phyloP scores from a whole-genome alignment of 768 basidiomycete genomes.

The Hysterangium stoloniferum region DNA sequence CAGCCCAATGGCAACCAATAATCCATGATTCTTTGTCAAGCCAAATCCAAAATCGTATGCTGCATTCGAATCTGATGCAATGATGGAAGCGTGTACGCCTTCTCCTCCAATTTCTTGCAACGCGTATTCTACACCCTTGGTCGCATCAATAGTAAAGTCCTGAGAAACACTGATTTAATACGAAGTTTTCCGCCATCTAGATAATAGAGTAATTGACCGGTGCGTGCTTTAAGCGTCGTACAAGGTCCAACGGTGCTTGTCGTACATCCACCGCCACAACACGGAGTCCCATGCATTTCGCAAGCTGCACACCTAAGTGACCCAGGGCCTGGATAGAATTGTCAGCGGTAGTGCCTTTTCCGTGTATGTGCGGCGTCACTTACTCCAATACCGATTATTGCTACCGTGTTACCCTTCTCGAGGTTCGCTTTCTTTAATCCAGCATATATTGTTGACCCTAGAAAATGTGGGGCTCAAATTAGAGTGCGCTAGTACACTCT shows the following conservation, averaged over 20 bases:
- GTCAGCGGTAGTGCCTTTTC: background rate
- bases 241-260: slow-evolving; percentile 9
- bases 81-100: slow-evolving; percentile 2
- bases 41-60: slow-evolving; percentile 3
- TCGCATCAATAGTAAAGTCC: slow-evolving; percentile 9
- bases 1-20: slow-evolving; percentile 7
- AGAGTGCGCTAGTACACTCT: no score
- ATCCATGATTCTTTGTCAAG: slow-evolving; percentile 5
- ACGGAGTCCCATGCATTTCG: slow-evolving; percentile 8
- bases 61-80: slow-evolving; percentile 7
- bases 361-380: background rate
- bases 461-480: no score
- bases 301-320: slow-evolving; percentile 7
- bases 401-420: slow-evolving; percentile 1
- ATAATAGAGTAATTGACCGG: slow-evolving; percentile 1
- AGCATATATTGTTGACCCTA: slow-evolving; percentile 5
- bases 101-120: slow-evolving; percentile 1
- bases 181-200: no score
- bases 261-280: slow-evolving; percentile 5
- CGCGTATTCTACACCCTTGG: slow-evolving; percentile 3
- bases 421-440: slow-evolving; percentile 2
- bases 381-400: slow-evolving; percentile 8
- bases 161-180: background rate
- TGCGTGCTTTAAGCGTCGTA: slow-evolving; percentile 6
- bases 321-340: slow-evolving; percentile 3